Base-by-base conservation (phyloP, 495 filamentous ascomycete species). In the Penicillium longicatenatum region DNA sequence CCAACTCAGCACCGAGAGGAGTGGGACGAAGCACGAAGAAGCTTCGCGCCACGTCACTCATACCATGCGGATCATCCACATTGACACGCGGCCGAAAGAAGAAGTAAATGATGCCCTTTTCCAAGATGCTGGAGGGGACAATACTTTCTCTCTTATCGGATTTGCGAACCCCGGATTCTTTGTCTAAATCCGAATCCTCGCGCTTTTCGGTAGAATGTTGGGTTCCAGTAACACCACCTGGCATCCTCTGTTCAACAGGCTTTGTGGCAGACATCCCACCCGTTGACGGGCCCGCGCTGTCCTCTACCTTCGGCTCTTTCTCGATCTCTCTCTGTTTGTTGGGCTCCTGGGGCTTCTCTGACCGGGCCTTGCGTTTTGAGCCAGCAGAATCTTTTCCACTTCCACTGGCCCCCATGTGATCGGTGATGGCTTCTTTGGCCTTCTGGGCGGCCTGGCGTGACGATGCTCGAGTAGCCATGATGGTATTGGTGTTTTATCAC, bases 101-200 rank as follows among this genome's bases (percentile, higher is more conserved):
- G 82, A 97, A 96, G 78, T 96, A 97, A 60, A 98, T 89, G 60
- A 96, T 82, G 3, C 93, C 93, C 62, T 96, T 97, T 65, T 98
- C 93, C 11, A 96, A 78, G 26, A 94, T 85, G 52, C 76, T 90
- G n/a, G 89, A 87, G 0, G 92, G 84, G 6, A 86, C 76, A 2
- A 62, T 72, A 53, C 80, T 75, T 64, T 83, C 86, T 61, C 79
- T 79, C 62, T 79, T 64, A 19, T 76, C 61, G 6, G 78, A 76
- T 35, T 66, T 71, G 51, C 58, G 70, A 14, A 77, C 59, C 0
- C 70, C 68, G 21, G 56, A 43, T 21, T 72, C 70, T 11, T 53
- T 50, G 4, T 19, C 37, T 12, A 20, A 9, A 11, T 26, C 46
- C 9, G 60, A 41, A 35, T 72, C 65, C 19, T 20, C 4, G 5